Base-by-base conservation (phyloP, 23 red algal genomes). In the Gracilaria vermiculophylla region DNA sequence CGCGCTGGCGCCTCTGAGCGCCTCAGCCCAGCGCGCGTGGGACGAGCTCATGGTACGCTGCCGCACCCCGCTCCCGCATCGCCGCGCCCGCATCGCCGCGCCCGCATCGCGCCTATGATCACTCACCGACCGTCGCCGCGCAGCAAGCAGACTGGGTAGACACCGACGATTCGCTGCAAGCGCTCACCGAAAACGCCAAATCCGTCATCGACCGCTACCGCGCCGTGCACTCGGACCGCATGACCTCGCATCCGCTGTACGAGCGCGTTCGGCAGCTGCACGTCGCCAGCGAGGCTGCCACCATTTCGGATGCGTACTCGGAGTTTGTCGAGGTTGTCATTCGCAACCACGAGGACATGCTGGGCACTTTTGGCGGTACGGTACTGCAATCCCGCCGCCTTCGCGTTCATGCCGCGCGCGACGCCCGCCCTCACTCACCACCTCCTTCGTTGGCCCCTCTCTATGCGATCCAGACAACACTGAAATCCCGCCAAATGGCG, bases 81-180 rank as follows among this genome's bases (percentile, higher is more conserved):
- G 52, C n/a, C n/a, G 52, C 20, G 4, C n/a, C 43, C 6, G 6
- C 43, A 47, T 47, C 43, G 43, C 43, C 6, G 6, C 12, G 43
- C 43, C 12, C 43, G 6, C 6, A 8, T 5, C 43, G 43, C 43
- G 12, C 43, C n/a, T n/a, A n/a, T n/a, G n/a, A 12, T 47, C 43
- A 64, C 58, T 64, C 29, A 64, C 58, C 29, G 54, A 1, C 3
- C 1, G 4, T 1, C 21, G 25, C 28, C 15, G 12, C 34, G 13
- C 54, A 86, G 81, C 49, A 74, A 35, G 81, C 65, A 27, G 81
- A 86, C 29, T 86, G 81, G 81, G 81, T 86, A 35, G 81, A 86
- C 35, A 48, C 61, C 1, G 81, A 86, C 24, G 51, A 74, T 2
- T 37, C 39, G 21, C 42, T 70, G 8, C 40, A 86, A 19, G 49